These are phyloP conservation scores for Lanmaoa pseudosensibilis DNA, from an alignment of 768 basidiomycete genomes.

Conservation along the genomic window DNA sequence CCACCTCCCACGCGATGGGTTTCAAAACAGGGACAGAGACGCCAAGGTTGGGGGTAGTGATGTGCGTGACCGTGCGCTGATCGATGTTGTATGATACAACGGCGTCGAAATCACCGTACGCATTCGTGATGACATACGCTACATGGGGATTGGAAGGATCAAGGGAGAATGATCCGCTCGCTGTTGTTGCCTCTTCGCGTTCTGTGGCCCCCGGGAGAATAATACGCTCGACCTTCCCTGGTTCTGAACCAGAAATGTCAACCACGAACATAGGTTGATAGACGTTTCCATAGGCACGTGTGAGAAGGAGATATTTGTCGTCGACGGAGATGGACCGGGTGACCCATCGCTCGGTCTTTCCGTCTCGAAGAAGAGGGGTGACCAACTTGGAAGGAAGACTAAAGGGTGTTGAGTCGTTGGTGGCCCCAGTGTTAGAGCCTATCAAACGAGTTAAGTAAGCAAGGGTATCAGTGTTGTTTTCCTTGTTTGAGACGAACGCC, in stretches of 20 bases:
- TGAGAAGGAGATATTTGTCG: constrained; percentile 38
- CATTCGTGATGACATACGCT: constrained; percentile 36
- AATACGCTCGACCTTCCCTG: constrained; percentile 30
- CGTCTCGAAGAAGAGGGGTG: constrained; percentile 32
- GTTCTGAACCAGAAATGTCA: constrained; percentile 32
- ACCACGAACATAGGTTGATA: constrained; percentile 35
- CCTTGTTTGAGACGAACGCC: constrained; percentile 43
- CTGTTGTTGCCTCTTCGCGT: constrained; percentile 27
- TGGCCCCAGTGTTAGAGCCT: constrained; percentile 34
- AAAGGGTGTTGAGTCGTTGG: constrained; percentile 29
- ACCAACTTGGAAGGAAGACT: constrained; percentile 35
- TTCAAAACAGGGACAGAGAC: constrained; percentile 32
- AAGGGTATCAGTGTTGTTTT: constrained; percentile 39
- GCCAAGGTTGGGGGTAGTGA: constrained; percentile 37
- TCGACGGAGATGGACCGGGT: constrained; percentile 38
- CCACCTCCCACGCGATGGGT: constrained; percentile 38
- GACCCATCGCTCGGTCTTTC: constrained; percentile 35
- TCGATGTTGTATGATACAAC: constrained; percentile 37
- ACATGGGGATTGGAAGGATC: constrained; percentile 31
- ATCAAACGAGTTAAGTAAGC: constrained; percentile 36
- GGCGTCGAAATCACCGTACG: constrained; percentile 40
- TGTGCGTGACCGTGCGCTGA: constrained; percentile 32
- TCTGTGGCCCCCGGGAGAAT: constrained; percentile 37
- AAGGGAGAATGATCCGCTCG: constrained; percentile 31
- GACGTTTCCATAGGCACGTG: constrained; percentile 28